phyloP scores from a whole-genome alignment of 495 filamentous ascomycete species.

The Polyplosphaeria fusca region DNA sequence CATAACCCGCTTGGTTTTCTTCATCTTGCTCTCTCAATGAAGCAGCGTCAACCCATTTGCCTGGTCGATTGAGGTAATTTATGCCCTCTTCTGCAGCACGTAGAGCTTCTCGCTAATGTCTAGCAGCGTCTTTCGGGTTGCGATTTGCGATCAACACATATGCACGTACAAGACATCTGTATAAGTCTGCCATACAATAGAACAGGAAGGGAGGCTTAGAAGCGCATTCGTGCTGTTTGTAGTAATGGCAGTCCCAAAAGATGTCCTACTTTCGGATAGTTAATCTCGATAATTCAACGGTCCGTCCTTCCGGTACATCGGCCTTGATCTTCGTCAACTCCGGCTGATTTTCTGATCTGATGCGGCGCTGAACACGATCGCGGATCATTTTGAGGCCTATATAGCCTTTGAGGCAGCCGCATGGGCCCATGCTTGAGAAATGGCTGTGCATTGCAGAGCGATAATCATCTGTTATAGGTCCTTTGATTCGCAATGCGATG shows the following conservation, averaged over 20 bases:
- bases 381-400: too few species aligned
- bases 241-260: conserved; percentile 9
- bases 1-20: not conserved
- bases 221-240: not conserved
- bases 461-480: not conserved
- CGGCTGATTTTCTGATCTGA: not conserved
- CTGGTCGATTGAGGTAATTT: not conserved
- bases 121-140: not conserved
- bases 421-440: too few species aligned
- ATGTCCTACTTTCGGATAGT: not conserved
- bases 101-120: not conserved
- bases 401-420: too few species aligned
- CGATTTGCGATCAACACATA: conserved; percentile 1
- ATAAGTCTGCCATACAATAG: not conserved
- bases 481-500: conserved; percentile 1
- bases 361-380: not conserved
- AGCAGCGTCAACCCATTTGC: not conserved
- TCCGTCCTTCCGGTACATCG: not conserved
- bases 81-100: conserved; percentile 4
- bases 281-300: not conserved
- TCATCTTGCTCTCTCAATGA: not conserved
- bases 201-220: not conserved
- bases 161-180: not conserved
- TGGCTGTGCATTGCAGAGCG: too few species aligned
- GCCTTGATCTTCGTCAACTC: not conserved